Percentiles rank a stretch among this genome's conserved stretches.
Conservation (phyloP, 805 yeast genomes). For the Myxozyma vanderwaltii region DNA sequence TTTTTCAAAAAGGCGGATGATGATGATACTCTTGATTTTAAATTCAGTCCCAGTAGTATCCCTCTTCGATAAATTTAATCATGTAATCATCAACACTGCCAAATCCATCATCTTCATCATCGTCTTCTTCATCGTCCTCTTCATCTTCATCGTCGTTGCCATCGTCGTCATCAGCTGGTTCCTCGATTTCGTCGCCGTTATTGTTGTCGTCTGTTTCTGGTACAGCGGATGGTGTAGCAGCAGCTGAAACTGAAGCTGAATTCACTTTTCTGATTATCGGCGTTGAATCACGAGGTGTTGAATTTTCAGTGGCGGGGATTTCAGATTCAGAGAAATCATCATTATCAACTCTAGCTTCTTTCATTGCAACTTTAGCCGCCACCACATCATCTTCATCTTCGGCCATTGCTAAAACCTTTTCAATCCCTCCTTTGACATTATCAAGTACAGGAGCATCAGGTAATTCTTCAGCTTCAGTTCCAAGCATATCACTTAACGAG, state of each 20-base stretch:
- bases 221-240: neutral
- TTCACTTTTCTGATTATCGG: constrained; percentile 12
- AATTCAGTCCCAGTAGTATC: constrained; percentile 31
- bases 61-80: constrained; percentile 76
- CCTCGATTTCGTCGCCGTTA: neutral
- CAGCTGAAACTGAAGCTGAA: constrained; percentile 32
- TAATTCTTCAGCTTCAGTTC: constrained; percentile 42
- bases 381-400: constrained; percentile 79
- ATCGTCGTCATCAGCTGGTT: neutral
- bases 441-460: constrained; percentile 33
- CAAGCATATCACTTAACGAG: constrained; percentile 82
- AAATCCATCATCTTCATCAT: constrained; percentile 53
- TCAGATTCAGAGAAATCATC: constrained; percentile 61
- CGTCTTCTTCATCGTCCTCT: constrained; percentile 47
- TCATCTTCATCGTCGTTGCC: neutral
- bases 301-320: neutral
- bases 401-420: constrained; percentile 77
- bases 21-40: neutral
- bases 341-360: constrained; percentile 78
- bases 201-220: constrained; percentile 12
- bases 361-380: constrained; percentile 88
- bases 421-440: constrained; percentile 44
- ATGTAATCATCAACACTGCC: constrained; percentile 94
- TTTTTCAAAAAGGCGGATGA: no score
- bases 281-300: constrained; percentile 9